Percentiles rank a stretch among this genome's conserved stretches.
Conservation (phyloP, 192 early-diverging fungal species). For the Dissophora ornata region DNA sequence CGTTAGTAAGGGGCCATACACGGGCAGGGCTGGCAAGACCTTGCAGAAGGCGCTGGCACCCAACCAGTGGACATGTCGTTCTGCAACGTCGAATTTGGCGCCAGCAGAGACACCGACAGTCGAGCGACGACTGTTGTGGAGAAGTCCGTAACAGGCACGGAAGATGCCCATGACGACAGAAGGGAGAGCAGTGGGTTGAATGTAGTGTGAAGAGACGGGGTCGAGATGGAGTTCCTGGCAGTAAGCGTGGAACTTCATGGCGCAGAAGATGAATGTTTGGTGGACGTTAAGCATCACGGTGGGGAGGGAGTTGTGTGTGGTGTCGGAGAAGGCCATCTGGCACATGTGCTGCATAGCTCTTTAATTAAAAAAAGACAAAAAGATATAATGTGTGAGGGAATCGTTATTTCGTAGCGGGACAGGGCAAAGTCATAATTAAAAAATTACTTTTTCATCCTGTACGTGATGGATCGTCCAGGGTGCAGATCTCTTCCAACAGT, state of each 20-base stretch:
- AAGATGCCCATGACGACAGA: slow-evolving; percentile 24
- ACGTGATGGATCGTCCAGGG: slow-evolving; percentile 28
- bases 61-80: slow-evolving; percentile 48
- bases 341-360: slow-evolving; percentile 71
- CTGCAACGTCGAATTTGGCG: slow-evolving; percentile 11
- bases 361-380: neutral
- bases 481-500: slow-evolving; percentile 29
- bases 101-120: slow-evolving; percentile 14
- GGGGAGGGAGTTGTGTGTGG: slow-evolving; percentile 65
- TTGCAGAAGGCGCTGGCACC: slow-evolving; percentile 31
- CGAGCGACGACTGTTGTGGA: slow-evolving; percentile 35
- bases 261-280: slow-evolving; percentile 79
- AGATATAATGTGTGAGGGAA: neutral
- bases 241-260: slow-evolving; percentile 71
- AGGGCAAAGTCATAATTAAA: too few species aligned
- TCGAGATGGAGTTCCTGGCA: slow-evolving; percentile 32
- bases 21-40: slow-evolving; percentile 9
- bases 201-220: slow-evolving; percentile 11
- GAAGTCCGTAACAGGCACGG: slow-evolving; percentile 18
- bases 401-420: too few species aligned
- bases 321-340: slow-evolving; percentile 74
- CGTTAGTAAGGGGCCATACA: slow-evolving; percentile 13
- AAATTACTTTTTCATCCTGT: slow-evolving; percentile 52
- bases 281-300: slow-evolving; percentile 82
- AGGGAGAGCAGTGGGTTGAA: slow-evolving; percentile 10